phyloP scores from a whole-genome alignment of 2,329 filamentous ascomycete genomes.

The Phialophora chinensis region DNA sequence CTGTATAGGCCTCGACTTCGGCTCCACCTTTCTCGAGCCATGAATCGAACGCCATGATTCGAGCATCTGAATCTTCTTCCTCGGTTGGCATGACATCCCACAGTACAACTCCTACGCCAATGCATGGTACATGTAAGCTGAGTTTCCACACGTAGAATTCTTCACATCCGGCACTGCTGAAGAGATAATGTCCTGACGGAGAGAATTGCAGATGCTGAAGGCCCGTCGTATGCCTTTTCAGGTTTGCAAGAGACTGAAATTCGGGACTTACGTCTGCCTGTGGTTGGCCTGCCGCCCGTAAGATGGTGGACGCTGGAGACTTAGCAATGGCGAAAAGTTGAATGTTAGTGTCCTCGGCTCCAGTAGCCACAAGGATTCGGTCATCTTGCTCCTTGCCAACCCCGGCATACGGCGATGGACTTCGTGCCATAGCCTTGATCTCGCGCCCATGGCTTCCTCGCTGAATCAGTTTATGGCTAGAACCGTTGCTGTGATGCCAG shows the following conservation, averaged over 20 bases:
- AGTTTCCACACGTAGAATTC: conserved; percentile 88
- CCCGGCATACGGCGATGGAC: conserved; percentile 38
- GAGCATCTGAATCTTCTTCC: conserved; percentile 67
- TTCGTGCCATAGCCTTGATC: conserved; percentile 69
- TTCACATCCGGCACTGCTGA: conserved; percentile 86
- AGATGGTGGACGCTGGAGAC: background rate
- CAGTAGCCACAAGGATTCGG: conserved; percentile 64
- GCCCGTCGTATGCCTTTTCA: conserved; percentile 81
- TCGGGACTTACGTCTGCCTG: background rate
- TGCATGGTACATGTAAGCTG: conserved; percentile 56
- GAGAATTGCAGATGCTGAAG: conserved; percentile 83
- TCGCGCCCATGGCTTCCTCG: conserved; percentile 84
- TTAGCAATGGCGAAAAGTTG: conserved; percentile 63
- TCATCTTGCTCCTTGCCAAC: background rate
- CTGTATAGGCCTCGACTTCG: conserved; percentile 52
- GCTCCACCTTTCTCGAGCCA: background rate
- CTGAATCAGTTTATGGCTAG: conserved; percentile 61
- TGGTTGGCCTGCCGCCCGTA: conserved; percentile 36
- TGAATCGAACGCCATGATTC: conserved; percentile 81
- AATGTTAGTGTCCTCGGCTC: conserved; percentile 74
- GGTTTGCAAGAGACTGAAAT: conserved; percentile 47
- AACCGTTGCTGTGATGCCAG: conserved; percentile 48
- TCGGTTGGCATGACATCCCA: conserved; percentile 56
- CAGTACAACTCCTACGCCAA: conserved; percentile 60
- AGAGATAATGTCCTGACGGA: conserved; percentile 68